phyloP scores from a whole-genome alignment of 106 monocot species.

The Dendrobium officinale region DNA sequence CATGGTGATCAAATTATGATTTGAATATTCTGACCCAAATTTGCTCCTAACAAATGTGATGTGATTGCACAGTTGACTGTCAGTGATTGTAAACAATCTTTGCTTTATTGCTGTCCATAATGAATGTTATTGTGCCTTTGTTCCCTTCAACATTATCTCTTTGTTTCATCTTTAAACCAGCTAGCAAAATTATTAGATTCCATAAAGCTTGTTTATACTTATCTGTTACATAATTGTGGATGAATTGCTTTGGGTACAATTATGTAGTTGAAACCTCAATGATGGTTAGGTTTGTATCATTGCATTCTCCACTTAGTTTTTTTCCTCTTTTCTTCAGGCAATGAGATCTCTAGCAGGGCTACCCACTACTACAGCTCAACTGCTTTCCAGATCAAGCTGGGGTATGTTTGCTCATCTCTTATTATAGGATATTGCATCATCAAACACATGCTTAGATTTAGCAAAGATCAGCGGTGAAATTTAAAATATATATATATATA shows the following conservation, averaged over 20 bases:
- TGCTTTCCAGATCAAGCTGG: background rate
- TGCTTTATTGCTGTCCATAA: background rate
- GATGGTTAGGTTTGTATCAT: background rate
- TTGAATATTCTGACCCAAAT: too few relatives aligned
- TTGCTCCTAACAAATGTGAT: background rate
- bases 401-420: background rate
- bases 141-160: background rate
- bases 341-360: background rate
- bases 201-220: background rate
- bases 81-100: background rate
- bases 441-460: background rate
- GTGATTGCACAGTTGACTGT: background rate
- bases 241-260: background rate
- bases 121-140: background rate
- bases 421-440: background rate
- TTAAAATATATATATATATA: too few relatives aligned
- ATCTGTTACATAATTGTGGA: background rate
- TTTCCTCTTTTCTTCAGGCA: background rate
- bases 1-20: too few relatives aligned
- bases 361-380: background rate
- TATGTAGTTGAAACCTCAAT: background rate
- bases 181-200: slow-evolving; percentile 1
- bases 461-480: too few relatives aligned
- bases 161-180: background rate
- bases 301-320: background rate